Evolutionary conservation across 176 grass and related monocot genomes (phyloP).

Genomic region (Musa schizocarpa): DNA sequence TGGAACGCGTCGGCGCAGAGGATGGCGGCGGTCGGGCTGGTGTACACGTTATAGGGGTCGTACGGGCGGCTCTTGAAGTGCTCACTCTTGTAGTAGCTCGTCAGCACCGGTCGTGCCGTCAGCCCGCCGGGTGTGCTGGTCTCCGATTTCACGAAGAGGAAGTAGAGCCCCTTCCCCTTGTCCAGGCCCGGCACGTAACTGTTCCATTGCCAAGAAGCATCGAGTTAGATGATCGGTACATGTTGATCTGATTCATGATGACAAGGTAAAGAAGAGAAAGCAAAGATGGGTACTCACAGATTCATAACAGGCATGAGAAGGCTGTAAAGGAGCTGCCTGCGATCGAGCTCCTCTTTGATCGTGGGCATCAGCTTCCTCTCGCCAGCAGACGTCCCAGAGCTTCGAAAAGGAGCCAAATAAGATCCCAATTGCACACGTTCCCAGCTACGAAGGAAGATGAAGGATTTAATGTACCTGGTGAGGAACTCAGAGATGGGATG

Average conservation of each 20-base stretch:
- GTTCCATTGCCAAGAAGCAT: constrained; percentile 2
- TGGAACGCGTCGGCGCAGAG: constrained; percentile 17
- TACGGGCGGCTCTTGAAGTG: constrained; percentile 24
- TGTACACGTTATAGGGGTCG: constrained; percentile 21
- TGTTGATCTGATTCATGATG: not conserved
- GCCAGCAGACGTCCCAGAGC: constrained; percentile 53
- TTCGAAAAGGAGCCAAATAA: not conserved
- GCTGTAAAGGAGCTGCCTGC: constrained; percentile 52
- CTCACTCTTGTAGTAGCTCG: constrained; percentile 21
- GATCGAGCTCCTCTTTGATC: constrained; percentile 50
- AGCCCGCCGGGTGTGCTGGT: constrained; percentile 17
- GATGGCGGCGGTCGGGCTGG: constrained; percentile 20
- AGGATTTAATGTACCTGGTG: constrained; percentile 32
- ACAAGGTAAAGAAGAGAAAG: not conserved
- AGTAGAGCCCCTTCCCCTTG: constrained; percentile 19
- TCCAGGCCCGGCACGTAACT: constrained; percentile 24
- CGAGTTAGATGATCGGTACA: too few relatives aligned
- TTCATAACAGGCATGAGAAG: constrained; percentile 62
- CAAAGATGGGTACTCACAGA: constrained; percentile 19
- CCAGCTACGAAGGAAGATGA: not conserved
- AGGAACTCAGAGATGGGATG: constrained; percentile 65
- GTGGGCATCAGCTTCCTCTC: constrained; percentile 60
- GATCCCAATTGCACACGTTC: not conserved
- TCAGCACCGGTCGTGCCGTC: constrained; percentile 17
- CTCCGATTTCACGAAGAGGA: constrained; percentile 20